Base-by-base conservation (phyloP, 2,329 filamentous ascomycete genomes). In the Emergomyces pasteurianus region DNA sequence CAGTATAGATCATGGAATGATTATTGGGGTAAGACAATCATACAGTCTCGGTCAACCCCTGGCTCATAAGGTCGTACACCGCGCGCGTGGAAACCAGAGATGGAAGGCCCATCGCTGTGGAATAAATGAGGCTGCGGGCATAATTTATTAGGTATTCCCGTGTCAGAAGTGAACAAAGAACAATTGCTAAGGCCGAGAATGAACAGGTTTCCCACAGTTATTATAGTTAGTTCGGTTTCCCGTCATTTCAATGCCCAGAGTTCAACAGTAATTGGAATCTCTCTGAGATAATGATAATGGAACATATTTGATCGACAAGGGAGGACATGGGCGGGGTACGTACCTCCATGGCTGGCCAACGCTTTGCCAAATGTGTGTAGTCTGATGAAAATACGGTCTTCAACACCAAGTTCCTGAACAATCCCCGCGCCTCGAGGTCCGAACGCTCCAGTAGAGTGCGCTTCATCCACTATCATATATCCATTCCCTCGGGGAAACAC, bases 111-210 rank as follows among this genome's bases (percentile, higher is more conserved):
- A 88, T 80, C 36, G 86, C 85, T 0, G 87, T 90, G 0, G 87
- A 89, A 70, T 89, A 91, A 60, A 90, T 89, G 49, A 90, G 74
- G 1, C 82, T 85, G n/a, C 87, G 82, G 0, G 87, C 86, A 67
- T 90, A 90, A 68, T 91, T 90, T 71, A 90, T 81, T 58, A 90
- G 77, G 64, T 89, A 90, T 1, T 82, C 74, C 28, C 85, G 77
- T 0, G 84, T 81, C 0, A 80, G 73, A 0, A 79, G 71, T 1
- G 83, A 83, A 68, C 85, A 88, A 0, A 90, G 76, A 1, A 90
- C 75, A 23, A 85, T 78, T 1, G 82, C 83, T 85, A 34, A 6
- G 53, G 8, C 6, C 46, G 46, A 16, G 21, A 26, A 21, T 16
- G 46, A 23, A 7, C 23, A 26, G 21, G 23, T 28, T 49, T 21